Percentiles rank a stretch among this genome's conserved stretches.
phyloP scores from a whole-genome alignment of 176 grass and related monocot species.

The maize (Zea mays) region DNA sequence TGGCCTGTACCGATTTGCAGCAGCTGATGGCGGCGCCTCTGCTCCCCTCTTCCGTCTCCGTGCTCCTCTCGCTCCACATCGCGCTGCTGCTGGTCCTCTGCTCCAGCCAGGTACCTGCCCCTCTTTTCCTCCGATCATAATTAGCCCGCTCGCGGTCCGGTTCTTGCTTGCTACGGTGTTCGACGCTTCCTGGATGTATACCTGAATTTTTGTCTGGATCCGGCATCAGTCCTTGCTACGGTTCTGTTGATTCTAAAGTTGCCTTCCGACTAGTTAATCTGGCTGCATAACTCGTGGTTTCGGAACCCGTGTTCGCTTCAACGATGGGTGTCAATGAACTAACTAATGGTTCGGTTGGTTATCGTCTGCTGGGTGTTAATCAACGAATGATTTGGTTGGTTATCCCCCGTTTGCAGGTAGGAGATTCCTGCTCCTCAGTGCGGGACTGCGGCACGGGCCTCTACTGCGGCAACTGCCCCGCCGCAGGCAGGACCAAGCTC shows the following conservation, averaged over 20 bases:
- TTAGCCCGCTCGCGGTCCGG: neutral
- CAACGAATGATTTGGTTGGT: neutral
- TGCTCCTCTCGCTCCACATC: constrained; percentile 29
- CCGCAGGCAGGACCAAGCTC: constrained; percentile 51
- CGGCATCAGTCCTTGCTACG: neutral
- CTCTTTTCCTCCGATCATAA: neutral
- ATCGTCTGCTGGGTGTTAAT: constrained; percentile 30
- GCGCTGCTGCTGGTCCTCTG: constrained; percentile 34
- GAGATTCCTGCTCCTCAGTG: constrained; percentile 61
- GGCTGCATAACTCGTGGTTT: neutral
- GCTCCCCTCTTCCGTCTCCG: neutral
- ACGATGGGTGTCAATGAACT: neutral
- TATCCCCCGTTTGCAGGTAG: constrained; percentile 42
- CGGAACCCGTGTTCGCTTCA: constrained; percentile 16
- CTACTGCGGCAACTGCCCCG: constrained; percentile 85
- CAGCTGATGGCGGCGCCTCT: constrained; percentile 33
- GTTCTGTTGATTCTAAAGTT: neutral
- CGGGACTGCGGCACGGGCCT: constrained; percentile 67
- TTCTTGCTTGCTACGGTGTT: constrained; percentile 11
- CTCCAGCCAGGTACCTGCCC: constrained; percentile 32
- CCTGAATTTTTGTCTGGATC: constrained; percentile 14
- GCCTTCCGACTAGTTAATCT: neutral
- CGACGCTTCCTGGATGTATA: neutral
- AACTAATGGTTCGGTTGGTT: neutral
- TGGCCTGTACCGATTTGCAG: constrained; percentile 11